These are phyloP conservation scores for Nakaseomyces bracarensis DNA, from an alignment of 1,139 yeast species.

Conservation along the genomic window DNA sequence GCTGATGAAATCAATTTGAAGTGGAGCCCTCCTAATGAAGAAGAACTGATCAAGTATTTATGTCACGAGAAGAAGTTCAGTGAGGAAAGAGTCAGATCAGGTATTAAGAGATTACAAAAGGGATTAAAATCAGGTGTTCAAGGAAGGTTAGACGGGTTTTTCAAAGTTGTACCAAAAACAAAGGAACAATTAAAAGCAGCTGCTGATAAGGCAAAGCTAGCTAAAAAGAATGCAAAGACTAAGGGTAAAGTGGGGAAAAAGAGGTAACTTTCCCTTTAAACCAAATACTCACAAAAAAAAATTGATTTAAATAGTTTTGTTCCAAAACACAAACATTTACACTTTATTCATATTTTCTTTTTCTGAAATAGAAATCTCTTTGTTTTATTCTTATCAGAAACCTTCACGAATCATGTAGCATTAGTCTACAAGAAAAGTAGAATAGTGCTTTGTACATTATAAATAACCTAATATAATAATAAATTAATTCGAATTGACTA, in stretches of 20 bases:
- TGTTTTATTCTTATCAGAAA: no score
- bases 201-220: conserved; percentile 36
- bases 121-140: conserved; percentile 81
- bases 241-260: conserved; percentile 26
- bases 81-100: conserved; percentile 83
- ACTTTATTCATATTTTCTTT: no score
- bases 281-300: no score
- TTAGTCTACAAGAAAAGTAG: no score
- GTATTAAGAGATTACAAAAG: conserved; percentile 77
- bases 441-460: no score
- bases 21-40: conserved; percentile 44
- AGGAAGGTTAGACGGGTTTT: conserved; percentile 88
- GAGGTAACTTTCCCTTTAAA: conserved; percentile 7
- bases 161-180: conserved; percentile 57
- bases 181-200: conserved; percentile 36
- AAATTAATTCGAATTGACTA: no score
- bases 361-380: no score
- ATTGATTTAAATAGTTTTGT: no score
- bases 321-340: conserved; percentile 9
- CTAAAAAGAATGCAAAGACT: conserved; percentile 31
- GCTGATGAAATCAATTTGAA: conserved; percentile 57
- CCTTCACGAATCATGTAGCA: no score
- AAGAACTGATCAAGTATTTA: conserved; percentile 33
- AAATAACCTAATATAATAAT: no score
- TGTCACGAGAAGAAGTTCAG: conserved; percentile 57